Conservation (phyloP, 345 rosid genomes). For the Populus davidiana region DNA sequence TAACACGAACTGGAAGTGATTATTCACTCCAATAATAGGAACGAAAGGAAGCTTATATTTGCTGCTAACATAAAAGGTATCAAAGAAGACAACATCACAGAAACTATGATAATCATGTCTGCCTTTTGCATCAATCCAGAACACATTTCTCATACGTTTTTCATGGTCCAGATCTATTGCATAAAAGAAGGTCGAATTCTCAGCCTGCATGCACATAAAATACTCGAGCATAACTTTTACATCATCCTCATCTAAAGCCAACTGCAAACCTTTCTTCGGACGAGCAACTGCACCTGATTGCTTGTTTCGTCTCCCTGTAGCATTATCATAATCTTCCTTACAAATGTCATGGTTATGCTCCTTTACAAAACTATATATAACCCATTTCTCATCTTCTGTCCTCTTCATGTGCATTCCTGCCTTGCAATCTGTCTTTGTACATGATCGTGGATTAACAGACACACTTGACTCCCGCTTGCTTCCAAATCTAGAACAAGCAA, state of each 20-base stretch:
- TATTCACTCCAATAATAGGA: conserved; percentile 45
- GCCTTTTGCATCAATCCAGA: conserved; percentile 45
- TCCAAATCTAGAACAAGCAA: conserved; percentile 51
- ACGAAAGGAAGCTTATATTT: conserved; percentile 36
- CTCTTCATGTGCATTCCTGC: conserved; percentile 49
- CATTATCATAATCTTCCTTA: conserved; percentile 29
- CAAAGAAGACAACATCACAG: conserved; percentile 40
- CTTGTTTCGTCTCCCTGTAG: conserved; percentile 31
- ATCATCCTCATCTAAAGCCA: conserved; percentile 32
- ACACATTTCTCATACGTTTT: conserved; percentile 35
- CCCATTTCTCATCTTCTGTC: conserved; percentile 40
- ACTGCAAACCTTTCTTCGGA: conserved; percentile 36
- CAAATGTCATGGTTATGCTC: conserved; percentile 47
- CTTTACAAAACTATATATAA: conserved; percentile 30
- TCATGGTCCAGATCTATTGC: conserved; percentile 36
- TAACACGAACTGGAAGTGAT: conserved; percentile 39
- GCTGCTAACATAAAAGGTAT: conserved; percentile 30
- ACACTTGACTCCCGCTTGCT: conserved; percentile 34
- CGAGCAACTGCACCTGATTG: conserved; percentile 24
- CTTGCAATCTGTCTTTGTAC: conserved; percentile 44
- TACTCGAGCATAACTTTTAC: conserved; percentile 29
- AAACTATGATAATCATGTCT: conserved; percentile 32
- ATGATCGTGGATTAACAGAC: conserved; percentile 27
- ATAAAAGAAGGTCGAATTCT: conserved; percentile 40
- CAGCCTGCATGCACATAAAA: conserved; percentile 38